Conservation (phyloP, 176 grass and related monocot genomes). For the Alloteropsis semialata region DNA sequence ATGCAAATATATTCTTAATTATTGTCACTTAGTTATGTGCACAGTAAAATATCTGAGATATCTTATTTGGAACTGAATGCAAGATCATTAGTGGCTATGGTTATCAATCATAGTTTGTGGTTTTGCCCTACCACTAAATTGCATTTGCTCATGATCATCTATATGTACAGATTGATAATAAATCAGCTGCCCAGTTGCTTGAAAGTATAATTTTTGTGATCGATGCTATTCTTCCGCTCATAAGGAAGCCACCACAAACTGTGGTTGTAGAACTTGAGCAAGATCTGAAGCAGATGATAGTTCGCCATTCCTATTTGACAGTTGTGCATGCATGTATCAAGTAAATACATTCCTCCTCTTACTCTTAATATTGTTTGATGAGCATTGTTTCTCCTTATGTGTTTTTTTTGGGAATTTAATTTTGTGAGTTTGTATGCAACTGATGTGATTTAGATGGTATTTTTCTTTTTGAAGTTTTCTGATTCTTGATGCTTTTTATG, state of each 20-base stretch:
- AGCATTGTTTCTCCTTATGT: neutral
- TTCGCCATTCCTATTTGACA: conserved; percentile 92
- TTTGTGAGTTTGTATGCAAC: neutral
- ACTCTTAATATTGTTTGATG: conserved; percentile 18
- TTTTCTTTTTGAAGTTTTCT: neutral
- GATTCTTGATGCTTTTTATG: conserved; percentile 5
- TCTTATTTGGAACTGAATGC: conserved; percentile 15
- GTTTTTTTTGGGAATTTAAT: neutral
- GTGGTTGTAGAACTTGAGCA: conserved; percentile 94
- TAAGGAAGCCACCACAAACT: conserved; percentile 80
- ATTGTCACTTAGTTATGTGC: conserved; percentile 2
- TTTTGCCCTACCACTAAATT: conserved; percentile 23
- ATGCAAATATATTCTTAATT: neutral
- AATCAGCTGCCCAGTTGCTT: conserved; percentile 82
- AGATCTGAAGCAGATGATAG: conserved; percentile 97
- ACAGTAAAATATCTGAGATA: neutral
- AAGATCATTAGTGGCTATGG: conserved; percentile 4
- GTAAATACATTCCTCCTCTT: conserved; percentile 42
- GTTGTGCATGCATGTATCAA: conserved; percentile 99
- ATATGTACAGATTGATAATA: conserved; percentile 71
- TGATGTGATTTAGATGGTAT: conserved; percentile 2
- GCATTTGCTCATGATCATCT: conserved; percentile 24
- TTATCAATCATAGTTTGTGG: neutral
- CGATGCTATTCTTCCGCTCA: conserved; percentile 90
- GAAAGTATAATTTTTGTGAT: conserved; percentile 99